These are phyloP conservation scores for Aspergillus pseudotamarii DNA, from an alignment of 2,329 filamentous ascomycete genomes.

Conservation along the genomic window DNA sequence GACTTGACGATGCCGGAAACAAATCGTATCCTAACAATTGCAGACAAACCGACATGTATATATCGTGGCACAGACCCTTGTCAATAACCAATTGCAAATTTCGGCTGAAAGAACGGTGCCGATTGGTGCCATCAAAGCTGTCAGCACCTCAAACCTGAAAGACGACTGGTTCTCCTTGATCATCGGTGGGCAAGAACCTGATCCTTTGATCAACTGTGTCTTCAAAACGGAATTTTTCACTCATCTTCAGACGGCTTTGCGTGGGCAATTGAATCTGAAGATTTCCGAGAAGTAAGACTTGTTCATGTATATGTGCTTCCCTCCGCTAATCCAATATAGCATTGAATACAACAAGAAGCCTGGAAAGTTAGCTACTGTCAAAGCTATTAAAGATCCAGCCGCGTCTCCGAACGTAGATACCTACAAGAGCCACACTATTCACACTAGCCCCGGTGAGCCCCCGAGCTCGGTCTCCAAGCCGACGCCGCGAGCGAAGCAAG, in stretches of 20 bases:
- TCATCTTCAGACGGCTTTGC: slow-evolving; percentile 78
- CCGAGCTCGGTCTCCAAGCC: slow-evolving; percentile 80
- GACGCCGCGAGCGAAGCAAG: slow-evolving; percentile 82
- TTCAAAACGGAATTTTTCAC: slow-evolving; percentile 98
- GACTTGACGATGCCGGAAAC: no score
- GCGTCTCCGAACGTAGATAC: slow-evolving; percentile 68
- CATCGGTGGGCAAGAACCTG: slow-evolving; percentile 83
- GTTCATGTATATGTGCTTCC: neutral
- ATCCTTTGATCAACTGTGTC: slow-evolving; percentile 89
- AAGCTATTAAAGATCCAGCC: slow-evolving; percentile 84
- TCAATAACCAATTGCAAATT: slow-evolving; percentile 81
- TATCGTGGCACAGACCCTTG: slow-evolving; percentile 79
- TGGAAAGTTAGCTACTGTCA: slow-evolving; percentile 84
- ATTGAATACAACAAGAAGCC: slow-evolving; percentile 99
- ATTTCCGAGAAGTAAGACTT: slow-evolving; percentile 67
- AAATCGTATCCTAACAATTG: slow-evolving; percentile 18
- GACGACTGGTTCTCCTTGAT: slow-evolving; percentile 98
- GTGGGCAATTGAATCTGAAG: slow-evolving; percentile 78
- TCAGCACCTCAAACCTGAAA: slow-evolving; percentile 76
- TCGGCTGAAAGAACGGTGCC: slow-evolving; percentile 79
- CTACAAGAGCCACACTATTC: slow-evolving; percentile 92
- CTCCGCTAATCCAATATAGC: slow-evolving; percentile 32
- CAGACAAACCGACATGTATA: slow-evolving; percentile 82
- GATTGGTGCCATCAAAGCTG: slow-evolving; percentile 83
- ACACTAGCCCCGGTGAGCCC: slow-evolving; percentile 82